Evolutionary conservation across 352 stramenopile species (phyloP), one percentile per base, ranked within the genome.

Genomic region (Pythium graminicola): DNA sequence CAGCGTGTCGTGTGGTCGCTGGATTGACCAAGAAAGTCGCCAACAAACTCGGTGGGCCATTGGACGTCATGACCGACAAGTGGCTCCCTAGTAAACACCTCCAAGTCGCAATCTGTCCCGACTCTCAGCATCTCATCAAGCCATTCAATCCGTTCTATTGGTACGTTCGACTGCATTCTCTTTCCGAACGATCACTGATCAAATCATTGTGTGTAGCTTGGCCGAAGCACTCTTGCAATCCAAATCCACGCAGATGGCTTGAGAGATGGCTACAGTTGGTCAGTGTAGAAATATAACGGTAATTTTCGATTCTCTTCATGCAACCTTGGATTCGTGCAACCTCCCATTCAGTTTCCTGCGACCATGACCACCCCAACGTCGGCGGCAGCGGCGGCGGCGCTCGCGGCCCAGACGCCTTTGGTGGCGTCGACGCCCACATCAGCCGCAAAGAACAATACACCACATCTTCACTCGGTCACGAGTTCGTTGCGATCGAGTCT

Each of bases 31-130:
- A 93, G 60, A 89, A 91, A 60, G 72, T 89, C 28, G 82, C 74
- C 26, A 89, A 86, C 60, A 91, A 93, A 39, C 63, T 93, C 2
- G 82, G 82, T 11, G 63, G 76, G 0, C 82, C 82, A 0, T 60
- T 89, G 33, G 82, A 93, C 42, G 78, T 91, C 32, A 93, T 93
- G 80, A 89, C 80, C 6, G 76, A 93, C 20, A 82, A 85, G 53
- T 91, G 82, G 80, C 60, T 93, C 2, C 82, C 82, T 1, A 27
- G 22, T 11, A 54, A 57, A 19, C 49, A 61, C 46, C 1, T 54
- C 9, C 54, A 45, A 28, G 28, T 69, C 10, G 32, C 50, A 20
- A n/a, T 36, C 16, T 47, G 54, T 0, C 24, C 49, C 14, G 11
- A 42, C 3, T 62, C 59, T 32, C 45, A 50, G 0, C 33, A 26